Base-by-base conservation (phyloP, 305 asterid species). In the Fraxinus baroniana region DNA sequence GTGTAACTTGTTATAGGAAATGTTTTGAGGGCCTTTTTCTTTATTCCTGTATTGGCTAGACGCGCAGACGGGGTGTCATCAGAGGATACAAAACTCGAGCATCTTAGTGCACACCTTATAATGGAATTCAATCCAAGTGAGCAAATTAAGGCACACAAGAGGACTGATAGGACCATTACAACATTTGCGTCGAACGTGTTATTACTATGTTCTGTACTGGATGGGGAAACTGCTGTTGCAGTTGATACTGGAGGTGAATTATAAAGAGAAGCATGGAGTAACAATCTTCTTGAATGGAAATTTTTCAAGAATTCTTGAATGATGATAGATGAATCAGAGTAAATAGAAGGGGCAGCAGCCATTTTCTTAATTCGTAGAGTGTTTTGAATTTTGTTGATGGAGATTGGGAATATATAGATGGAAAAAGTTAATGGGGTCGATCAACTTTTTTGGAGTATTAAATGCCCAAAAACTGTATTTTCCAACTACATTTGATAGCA, bases 71-170 rank as follows among this genome's bases (percentile, higher is more conserved):
- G 0, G 6, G 32, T 3, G 18, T 71, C 80, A 10, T 79, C 87
- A 2, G 83, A 41, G 0, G 87, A 84, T 9, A 87, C 86, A 0
- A 91, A 3, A 64, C 26, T 86, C 0, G 95, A 91, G 85, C 97
- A 94, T 39, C 95, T 81, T 0, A 94, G 78, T 30, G 94, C 94
- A 78, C 97, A 91, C 75, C 91, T 83, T 81, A 93, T 89, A 78
- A 94, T 92, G 3, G 94, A 92, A 32, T 94, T 94, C 35, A 94
- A 88, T 15, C 93, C 97, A 12, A 94, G 94, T 5, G 97, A 92
- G 85, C 97, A 94, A 80, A 94, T 92, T 15, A 94, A 44, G 86
- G 98, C 98, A 78, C 97, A 94, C 0, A 94, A 75, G 1, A 94
- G 91, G 79, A 93, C 94, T 0, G 98, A 91, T 8, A 94, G 85